These are phyloP conservation scores for Eimeria praecox DNA, from an alignment of 169 alveolate species.

Conservation along the genomic window DNA sequence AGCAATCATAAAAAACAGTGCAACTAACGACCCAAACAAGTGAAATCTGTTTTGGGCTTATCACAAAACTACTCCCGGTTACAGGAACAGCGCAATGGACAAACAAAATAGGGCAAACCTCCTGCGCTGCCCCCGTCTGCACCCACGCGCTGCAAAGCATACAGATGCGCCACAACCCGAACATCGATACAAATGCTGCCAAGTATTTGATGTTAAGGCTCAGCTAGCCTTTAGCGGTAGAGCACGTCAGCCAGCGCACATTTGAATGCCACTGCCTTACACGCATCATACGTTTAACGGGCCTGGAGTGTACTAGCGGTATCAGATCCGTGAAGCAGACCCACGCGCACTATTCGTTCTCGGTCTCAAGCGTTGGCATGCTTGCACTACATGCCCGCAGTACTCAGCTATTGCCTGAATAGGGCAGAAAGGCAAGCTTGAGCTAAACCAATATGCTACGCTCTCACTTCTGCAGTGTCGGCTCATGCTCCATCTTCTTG, in stretches of 20 bases:
- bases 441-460: background rate
- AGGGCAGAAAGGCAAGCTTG: background rate
- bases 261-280: background rate
- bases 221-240: background rate
- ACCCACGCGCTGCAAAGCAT: background rate
- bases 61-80: background rate
- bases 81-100: background rate
- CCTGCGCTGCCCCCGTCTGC: background rate
- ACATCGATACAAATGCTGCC: background rate
- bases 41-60: background rate
- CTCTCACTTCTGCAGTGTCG: background rate
- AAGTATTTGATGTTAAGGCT: background rate
- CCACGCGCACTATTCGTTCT: background rate
- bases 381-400: background rate
- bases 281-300: background rate
- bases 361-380: background rate
- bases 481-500: background rate
- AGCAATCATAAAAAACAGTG: background rate
- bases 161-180: background rate
- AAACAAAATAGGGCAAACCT: background rate
- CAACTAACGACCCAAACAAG: background rate
- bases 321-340: background rate
- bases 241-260: background rate
- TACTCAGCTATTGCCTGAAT: background rate
- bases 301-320: background rate